Evolutionary conservation across 2,329 filamentous ascomycete genomes (phyloP).

Genomic region (Didymella arachidicola): DNA sequence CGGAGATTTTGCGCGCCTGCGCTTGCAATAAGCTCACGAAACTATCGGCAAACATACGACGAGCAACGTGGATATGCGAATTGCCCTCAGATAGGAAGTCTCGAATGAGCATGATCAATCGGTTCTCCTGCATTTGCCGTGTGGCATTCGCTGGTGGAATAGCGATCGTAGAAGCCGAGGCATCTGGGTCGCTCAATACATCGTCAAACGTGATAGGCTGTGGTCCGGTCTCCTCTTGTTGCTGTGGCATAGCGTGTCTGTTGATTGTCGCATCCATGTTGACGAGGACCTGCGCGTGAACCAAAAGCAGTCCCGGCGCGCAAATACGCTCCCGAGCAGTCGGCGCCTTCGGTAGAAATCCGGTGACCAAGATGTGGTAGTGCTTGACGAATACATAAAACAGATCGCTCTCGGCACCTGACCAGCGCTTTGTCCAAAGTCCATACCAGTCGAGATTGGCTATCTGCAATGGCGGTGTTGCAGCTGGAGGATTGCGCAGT

Average conservation of each 20-base stretch:
- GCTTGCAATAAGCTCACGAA: constrained; percentile 78
- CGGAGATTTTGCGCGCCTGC: constrained; percentile 75
- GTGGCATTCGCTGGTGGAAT: constrained; percentile 74
- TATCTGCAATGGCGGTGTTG: constrained; percentile 71
- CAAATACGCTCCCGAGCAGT: constrained; percentile 66
- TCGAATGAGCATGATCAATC: constrained; percentile 80
- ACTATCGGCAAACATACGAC: constrained; percentile 76
- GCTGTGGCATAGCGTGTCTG: constrained; percentile 63
- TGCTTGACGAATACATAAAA: constrained; percentile 93
- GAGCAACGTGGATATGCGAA: constrained; percentile 61
- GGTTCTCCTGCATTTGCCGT: constrained; percentile 87
- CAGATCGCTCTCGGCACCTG: constrained; percentile 84
- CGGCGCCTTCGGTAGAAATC: constrained; percentile 60
- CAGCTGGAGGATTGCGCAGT: constrained; percentile 65
- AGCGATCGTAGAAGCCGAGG: constrained; percentile 68
- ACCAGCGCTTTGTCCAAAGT: constrained; percentile 85
- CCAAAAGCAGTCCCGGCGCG: constrained; percentile 78
- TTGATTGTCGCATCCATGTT: constrained; percentile 86
- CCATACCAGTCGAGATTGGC: constrained; percentile 83
- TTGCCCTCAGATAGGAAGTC: constrained; percentile 75
- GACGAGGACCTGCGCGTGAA: constrained; percentile 82
- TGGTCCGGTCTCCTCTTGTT: constrained; percentile 48
- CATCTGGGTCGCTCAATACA: constrained; percentile 69
- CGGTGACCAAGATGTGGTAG: constrained; percentile 79
- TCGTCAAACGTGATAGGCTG: constrained; percentile 71